Conservation (phyloP, 139 green algal genomes). For the Tetraselmis striata region DNA sequence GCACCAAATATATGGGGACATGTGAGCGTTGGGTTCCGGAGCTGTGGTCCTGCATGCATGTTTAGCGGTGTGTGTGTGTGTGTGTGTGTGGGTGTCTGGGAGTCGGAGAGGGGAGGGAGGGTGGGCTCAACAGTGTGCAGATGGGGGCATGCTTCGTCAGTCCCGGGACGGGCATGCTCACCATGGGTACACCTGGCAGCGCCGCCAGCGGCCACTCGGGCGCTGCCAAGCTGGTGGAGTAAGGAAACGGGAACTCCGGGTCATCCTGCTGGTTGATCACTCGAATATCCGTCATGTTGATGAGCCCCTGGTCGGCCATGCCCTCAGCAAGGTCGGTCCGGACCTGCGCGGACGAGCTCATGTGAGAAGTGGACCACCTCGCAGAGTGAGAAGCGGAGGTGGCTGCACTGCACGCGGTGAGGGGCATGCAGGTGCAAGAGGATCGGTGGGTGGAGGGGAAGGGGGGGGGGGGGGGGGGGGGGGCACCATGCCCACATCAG, state of each 20-base stretch:
- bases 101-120: no score
- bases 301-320: neutral
- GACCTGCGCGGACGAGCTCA: no score
- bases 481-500: neutral
- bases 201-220: neutral
- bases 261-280: neutral
- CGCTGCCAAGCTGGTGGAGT: neutral
- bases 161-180: neutral
- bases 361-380: neutral
- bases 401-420: neutral
- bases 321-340: neutral
- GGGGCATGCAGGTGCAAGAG: neutral
- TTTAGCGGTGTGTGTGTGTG: neutral
- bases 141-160: neutral
- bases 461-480: no score
- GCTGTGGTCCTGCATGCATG: neutral
- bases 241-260: neutral
- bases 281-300: neutral
- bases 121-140: no score
- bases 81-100: no score
- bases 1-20: neutral
- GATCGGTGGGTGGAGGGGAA: neutral
- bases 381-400: neutral
- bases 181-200: neutral
- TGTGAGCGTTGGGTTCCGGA: neutral